phyloP scores from a whole-genome alignment of 768 basidiomycete species.

The Phaffia australis region DNA sequence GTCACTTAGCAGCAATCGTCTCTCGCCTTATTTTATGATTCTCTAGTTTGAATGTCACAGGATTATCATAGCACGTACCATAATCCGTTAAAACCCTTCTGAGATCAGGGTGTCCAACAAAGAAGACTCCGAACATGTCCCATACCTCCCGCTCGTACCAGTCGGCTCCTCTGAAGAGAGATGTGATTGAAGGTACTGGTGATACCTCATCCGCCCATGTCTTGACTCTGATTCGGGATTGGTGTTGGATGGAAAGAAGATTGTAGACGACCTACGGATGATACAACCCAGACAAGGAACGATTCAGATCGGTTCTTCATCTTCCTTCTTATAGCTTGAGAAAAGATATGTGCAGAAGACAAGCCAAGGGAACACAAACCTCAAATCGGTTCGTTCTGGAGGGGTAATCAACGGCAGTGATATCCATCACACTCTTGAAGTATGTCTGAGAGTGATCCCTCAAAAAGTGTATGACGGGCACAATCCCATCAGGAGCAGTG shows the following conservation, averaged over 20 bases:
- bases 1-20: too few species aligned
- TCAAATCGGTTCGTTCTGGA: constrained; percentile 77
- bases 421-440: constrained; percentile 84
- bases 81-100: constrained; percentile 98
- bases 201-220: constrained; percentile 91
- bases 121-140: constrained; percentile 97
- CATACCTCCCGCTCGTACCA: constrained; percentile 99
- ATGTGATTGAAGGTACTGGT: constrained; percentile 69
- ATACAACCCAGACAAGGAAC: neutral
- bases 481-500: constrained; percentile 63
- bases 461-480: constrained; percentile 80
- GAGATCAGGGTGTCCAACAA: constrained; percentile 92
- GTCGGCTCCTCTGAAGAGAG: constrained; percentile 80
- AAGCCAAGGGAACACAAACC: constrained; percentile 28
- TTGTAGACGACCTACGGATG: constrained; percentile 66
- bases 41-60: constrained; percentile 16
- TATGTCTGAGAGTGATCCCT: constrained; percentile 92
- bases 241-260: constrained; percentile 60
- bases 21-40: neutral
- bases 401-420: constrained; percentile 91
- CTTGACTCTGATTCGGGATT: constrained; percentile 85
- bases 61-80: constrained; percentile 44
- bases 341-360: too few species aligned
- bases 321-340: too few species aligned
- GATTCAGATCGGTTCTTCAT: too few species aligned